A percentile compares a stretch with the other conserved stretches of the same genome.
These are phyloP conservation scores for Porogramme epimiltina DNA, from an alignment of 1,284 basidiomycete species.

Conservation along the genomic window DNA sequence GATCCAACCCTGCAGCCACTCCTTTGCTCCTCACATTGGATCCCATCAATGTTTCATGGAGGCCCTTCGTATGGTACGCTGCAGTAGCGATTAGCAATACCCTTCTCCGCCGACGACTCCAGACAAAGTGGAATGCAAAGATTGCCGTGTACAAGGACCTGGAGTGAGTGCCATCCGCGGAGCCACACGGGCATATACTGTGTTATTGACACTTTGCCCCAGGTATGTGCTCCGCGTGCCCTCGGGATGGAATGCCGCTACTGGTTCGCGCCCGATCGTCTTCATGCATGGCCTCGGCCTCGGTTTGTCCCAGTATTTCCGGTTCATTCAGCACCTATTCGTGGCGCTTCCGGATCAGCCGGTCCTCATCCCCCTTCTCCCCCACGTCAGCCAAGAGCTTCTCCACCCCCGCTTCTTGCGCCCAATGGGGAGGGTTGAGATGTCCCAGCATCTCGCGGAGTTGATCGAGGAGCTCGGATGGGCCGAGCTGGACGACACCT, in stretches of 20 bases:
- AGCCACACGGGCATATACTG: too few species aligned
- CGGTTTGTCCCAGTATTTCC: conserved; percentile 70
- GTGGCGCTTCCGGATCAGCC: conserved; percentile 67
- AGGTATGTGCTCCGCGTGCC: conserved; percentile 82
- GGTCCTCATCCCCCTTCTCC: conserved; percentile 78
- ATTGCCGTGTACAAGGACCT: conserved; percentile 55
- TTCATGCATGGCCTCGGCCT: conserved; percentile 89
- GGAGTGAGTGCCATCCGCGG: conserved; percentile 49
- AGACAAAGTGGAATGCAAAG: conserved; percentile 48
- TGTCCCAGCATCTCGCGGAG: conserved; percentile 56
- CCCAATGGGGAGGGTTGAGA: conserved; percentile 67
- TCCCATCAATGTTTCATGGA: conserved; percentile 64
- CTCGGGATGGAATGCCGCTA: conserved; percentile 55
- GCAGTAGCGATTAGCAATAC: conserved; percentile 59
- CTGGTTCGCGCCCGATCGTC: conserved; percentile 69
- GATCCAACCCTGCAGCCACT: conserved; percentile 54
- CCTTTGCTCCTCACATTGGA: conserved; percentile 82
- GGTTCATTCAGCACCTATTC: conserved; percentile 51
- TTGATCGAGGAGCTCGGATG: conserved; percentile 71
- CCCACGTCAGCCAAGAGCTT: conserved; percentile 83
- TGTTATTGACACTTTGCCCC: not conserved
- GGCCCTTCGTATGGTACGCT: conserved; percentile 77
- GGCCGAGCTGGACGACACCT: conserved; percentile 38
- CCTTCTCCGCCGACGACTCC: conserved; percentile 46
- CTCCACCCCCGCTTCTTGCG: conserved; percentile 74